These are phyloP conservation scores for Ascoidea rubescens DNA, from an alignment of 805 yeast species.

Conservation along the genomic window DNA sequence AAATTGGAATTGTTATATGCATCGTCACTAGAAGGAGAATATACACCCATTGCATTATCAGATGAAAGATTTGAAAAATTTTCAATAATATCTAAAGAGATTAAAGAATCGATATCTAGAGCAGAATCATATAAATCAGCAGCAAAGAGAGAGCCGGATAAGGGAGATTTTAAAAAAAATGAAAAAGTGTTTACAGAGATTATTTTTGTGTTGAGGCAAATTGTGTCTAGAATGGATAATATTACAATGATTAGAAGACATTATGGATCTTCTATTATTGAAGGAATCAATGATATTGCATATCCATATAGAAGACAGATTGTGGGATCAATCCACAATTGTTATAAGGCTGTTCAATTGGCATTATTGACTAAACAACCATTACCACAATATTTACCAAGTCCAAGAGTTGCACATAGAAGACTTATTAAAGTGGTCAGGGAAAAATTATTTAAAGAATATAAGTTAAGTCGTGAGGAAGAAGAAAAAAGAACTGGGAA, in stretches of 20 bases:
- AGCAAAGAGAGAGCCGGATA: constrained; percentile 34
- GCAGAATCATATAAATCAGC: constrained; percentile 27
- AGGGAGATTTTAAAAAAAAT: constrained; percentile 28
- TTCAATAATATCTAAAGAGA: constrained; percentile 20
- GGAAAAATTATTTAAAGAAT: constrained; percentile 19
- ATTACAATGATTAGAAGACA: constrained; percentile 25
- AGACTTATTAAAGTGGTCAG: constrained; percentile 29
- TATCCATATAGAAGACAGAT: constrained; percentile 30
- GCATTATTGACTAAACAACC: constrained; percentile 31
- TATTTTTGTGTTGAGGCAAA: constrained; percentile 29
- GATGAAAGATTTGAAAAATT: constrained; percentile 20
- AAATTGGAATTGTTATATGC: constrained; percentile 24
- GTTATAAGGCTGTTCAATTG: constrained; percentile 27
- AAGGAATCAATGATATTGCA: constrained; percentile 25
- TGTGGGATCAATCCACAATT: constrained; percentile 24
- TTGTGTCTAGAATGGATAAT: constrained; percentile 33
- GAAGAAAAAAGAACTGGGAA: constrained; percentile 1
- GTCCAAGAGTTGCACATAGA: constrained; percentile 32
- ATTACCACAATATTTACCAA: constrained; percentile 35
- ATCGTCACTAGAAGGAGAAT: constrained; percentile 25
- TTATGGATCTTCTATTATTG: constrained; percentile 32
- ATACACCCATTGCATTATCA: constrained; percentile 15
- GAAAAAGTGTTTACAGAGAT: constrained; percentile 28
- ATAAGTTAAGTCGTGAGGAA: constrained; percentile 9
- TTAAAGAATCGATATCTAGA: constrained; percentile 23